These are phyloP conservation scores for Botryosphaeria agaves DNA, from an alignment of 2,329 filamentous ascomycete species.

Conservation along the genomic window DNA sequence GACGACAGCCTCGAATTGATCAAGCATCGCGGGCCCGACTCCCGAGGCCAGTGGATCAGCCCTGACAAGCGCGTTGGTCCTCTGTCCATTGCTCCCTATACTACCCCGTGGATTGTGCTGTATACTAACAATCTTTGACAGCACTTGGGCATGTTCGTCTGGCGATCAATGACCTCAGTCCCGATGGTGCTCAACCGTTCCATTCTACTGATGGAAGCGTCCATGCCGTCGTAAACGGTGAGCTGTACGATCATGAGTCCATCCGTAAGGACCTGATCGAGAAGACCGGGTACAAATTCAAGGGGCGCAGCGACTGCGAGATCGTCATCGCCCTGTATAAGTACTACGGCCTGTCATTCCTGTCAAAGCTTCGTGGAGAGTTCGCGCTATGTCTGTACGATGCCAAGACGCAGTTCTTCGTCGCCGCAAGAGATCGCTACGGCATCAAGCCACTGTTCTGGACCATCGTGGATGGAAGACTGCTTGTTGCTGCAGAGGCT, in stretches of 20 bases:
- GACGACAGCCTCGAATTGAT: conserved; percentile 19
- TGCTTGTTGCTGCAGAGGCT: conserved; percentile 35
- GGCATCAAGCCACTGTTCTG: conserved; percentile 41
- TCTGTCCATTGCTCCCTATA: conserved; percentile 4
- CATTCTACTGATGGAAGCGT: conserved; percentile 21
- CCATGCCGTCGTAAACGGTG: conserved; percentile 42
- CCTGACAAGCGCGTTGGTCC: conserved; percentile 24
- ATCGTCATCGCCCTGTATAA: conserved; percentile 36
- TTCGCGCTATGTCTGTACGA: conserved; percentile 38
- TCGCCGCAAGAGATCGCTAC: conserved; percentile 36
- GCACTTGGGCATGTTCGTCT: conserved; percentile 33
- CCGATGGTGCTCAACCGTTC: conserved; percentile 30
- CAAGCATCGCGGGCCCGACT: conserved; percentile 29
- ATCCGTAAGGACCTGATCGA: conserved; percentile 21
- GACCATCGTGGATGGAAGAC: conserved; percentile 19
- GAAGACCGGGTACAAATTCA: conserved; percentile 25
- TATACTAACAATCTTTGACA: conserved; percentile 7
- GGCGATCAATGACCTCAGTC: conserved; percentile 34
- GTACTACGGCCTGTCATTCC: conserved; percentile 27
- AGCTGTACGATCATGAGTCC: conserved; percentile 37
- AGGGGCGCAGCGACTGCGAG: conserved; percentile 31
- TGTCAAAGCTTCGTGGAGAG: conserved; percentile 34
- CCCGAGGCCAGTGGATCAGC: conserved; percentile 27
- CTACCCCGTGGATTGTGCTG: not conserved
- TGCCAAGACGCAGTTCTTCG: conserved; percentile 20